Evolutionary conservation across 352 stramenopile genomes (phyloP).

Genomic region (Saprolegnia diclina): DNA sequence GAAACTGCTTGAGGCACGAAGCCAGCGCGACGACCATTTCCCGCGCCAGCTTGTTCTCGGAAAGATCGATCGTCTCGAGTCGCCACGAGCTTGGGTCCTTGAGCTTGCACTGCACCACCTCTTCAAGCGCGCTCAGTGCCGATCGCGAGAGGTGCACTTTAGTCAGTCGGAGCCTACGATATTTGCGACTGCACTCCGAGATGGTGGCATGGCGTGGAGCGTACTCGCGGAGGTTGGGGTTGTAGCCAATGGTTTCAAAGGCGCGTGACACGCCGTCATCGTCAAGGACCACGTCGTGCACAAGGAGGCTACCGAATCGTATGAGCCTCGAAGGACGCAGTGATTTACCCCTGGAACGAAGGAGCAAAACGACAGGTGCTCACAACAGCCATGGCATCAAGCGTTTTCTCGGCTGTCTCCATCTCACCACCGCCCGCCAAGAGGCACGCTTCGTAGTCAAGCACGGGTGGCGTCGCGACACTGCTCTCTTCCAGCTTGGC

Average conservation of each 20-base stretch:
- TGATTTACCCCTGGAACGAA: not conserved
- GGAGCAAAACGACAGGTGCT: not conserved
- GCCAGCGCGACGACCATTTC: not conserved
- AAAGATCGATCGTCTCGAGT: slow-evolving; percentile 15
- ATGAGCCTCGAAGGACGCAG: not conserved
- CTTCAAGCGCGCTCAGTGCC: slow-evolving; percentile 43
- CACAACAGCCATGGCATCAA: not conserved
- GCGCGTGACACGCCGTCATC: slow-evolving; percentile 41
- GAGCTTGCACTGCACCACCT: slow-evolving; percentile 37
- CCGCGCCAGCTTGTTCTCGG: slow-evolving; percentile 10
- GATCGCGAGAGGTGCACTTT: slow-evolving; percentile 41
- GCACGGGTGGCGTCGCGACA: not conserved
- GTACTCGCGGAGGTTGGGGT: not conserved
- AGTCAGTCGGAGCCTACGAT: slow-evolving; percentile 29
- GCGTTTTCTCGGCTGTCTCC: not conserved
- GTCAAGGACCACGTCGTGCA: slow-evolving; percentile 43
- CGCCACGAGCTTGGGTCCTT: not conserved
- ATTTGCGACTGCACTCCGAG: too few relatives aligned
- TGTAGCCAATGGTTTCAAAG: slow-evolving; percentile 40
- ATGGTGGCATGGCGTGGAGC: slow-evolving; percentile 33
- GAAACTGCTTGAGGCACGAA: not conserved
- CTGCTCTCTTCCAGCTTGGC: not conserved
- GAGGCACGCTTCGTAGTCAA: slow-evolving; percentile 1
- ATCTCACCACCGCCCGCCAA: not conserved
- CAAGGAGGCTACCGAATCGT: slow-evolving; percentile 33